phyloP scores from a whole-genome alignment of 2,329 filamentous ascomycete species.

The Pseudodiploospora longispora region DNA sequence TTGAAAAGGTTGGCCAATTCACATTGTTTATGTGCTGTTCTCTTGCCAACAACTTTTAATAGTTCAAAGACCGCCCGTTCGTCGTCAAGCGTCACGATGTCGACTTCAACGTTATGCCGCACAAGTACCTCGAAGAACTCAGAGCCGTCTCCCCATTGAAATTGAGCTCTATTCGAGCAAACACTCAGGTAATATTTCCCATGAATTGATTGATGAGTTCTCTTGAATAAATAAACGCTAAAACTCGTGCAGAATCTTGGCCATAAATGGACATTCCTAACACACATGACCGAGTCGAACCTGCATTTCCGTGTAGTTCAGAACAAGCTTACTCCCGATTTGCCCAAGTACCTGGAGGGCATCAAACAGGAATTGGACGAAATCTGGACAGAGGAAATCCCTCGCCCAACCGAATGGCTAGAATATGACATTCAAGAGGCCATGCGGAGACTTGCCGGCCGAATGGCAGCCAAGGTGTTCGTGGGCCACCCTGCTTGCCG shows the following conservation, averaged over 20 bases:
- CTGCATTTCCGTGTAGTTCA: slow-evolving; percentile 2
- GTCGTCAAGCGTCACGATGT: slow-evolving; percentile 1
- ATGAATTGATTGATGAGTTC: background rate
- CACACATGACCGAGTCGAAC: background rate
- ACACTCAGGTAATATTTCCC: background rate
- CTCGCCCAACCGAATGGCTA: background rate
- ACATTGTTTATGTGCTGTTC: background rate
- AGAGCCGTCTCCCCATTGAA: background rate
- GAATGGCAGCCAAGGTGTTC: slow-evolving; percentile 21
- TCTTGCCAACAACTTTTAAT: background rate
- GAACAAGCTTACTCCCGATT: slow-evolving; percentile 3
- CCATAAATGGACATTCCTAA: background rate
- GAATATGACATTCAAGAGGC: slow-evolving; percentile 2
- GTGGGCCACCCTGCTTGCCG: slow-evolving; percentile 20
- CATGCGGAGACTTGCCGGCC: slow-evolving; percentile 13
- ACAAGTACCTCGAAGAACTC: slow-evolving; percentile 5
- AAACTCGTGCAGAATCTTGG: slow-evolving; percentile 1
- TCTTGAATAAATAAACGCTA: background rate
- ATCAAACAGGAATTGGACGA: background rate
- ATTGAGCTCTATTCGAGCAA: background rate
- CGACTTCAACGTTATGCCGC: slow-evolving; percentile 4
- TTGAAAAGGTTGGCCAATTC: background rate
- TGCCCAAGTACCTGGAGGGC: background rate
- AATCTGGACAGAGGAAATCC: background rate
- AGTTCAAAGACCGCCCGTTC: slow-evolving; percentile 5